A percentile compares a stretch with the other conserved stretches of the same genome.
Evolutionary conservation across 2,329 filamentous ascomycete genomes (phyloP).

Genomic region (Colletotrichum lindemuthianum): DNA sequence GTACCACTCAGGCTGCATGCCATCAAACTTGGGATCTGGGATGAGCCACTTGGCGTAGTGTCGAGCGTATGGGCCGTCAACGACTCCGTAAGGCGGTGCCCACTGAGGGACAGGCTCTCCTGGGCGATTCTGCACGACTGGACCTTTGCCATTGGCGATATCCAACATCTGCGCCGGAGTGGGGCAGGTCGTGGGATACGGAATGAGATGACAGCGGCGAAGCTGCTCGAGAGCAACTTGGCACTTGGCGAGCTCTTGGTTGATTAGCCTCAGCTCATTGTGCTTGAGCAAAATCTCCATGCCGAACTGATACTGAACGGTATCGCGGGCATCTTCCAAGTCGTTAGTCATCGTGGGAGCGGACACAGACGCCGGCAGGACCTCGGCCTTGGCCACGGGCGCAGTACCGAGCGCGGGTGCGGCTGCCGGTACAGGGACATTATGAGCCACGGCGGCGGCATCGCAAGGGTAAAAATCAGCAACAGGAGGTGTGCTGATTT

Average conservation of each 20-base stretch:
- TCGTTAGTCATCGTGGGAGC: conserved; percentile 39
- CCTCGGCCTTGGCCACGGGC: conserved; percentile 33
- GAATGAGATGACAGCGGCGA: conserved; percentile 89
- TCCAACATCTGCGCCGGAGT: conserved; percentile 74
- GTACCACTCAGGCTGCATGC: conserved; percentile 61
- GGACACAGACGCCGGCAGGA: conserved; percentile 34
- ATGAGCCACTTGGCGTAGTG: conserved; percentile 98
- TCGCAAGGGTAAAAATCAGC: conserved; percentile 20
- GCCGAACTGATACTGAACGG: conserved; percentile 87
- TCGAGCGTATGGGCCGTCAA: conserved; percentile 90
- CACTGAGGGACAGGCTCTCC: conserved; percentile 77
- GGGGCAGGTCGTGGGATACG: conserved; percentile 79
- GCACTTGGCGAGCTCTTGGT: conserved; percentile 96
- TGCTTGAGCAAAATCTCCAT: conserved; percentile 95
- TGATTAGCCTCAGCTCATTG: conserved; percentile 90
- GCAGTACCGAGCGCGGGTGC: conserved; percentile 16
- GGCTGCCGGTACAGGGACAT: background rate
- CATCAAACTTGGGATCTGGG: conserved; percentile 87
- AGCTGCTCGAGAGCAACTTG: conserved; percentile 94
- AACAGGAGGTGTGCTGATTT: conserved; percentile 22
- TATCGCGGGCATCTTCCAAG: conserved; percentile 70
- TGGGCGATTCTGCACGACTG: conserved; percentile 69
- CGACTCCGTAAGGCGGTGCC: conserved; percentile 89
- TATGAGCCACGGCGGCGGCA: conserved; percentile 35
- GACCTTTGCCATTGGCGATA: conserved; percentile 79